phyloP scores from a whole-genome alignment of 305 asterid genomes.

The Rubia tinctorum region DNA sequence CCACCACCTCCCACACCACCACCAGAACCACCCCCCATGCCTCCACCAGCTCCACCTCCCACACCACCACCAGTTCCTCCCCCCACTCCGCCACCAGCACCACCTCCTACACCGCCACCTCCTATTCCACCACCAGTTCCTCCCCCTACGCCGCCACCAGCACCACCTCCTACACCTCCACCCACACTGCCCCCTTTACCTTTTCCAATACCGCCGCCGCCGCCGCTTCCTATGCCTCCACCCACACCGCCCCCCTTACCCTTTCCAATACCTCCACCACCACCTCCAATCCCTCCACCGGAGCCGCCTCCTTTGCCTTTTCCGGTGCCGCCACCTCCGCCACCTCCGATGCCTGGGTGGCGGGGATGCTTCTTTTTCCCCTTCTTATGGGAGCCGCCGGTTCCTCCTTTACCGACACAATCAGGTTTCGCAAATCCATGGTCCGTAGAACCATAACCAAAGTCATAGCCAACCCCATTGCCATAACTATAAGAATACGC shows the following conservation, averaged over 20 bases:
- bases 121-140: neutral
- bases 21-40: neutral
- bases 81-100: conserved; percentile 9
- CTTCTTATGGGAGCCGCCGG: neutral
- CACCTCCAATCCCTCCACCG: neutral
- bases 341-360: neutral
- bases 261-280: neutral
- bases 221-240: neutral
- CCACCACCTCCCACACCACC: neutral
- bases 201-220: neutral
- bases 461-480: conserved; percentile 16
- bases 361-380: neutral
- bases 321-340: neutral
- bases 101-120: conserved; percentile 7
- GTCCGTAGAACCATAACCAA: neutral
- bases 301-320: neutral
- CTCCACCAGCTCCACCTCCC: conserved; percentile 1
- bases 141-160: neutral
- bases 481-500: conserved; percentile 7
- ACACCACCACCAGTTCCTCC: conserved; percentile 6
- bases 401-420: conserved; percentile 20
- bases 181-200: neutral
- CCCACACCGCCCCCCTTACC: conserved; percentile 10
- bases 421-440: conserved; percentile 11
- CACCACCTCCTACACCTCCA: conserved; percentile 6